These are phyloP conservation scores for Pseudohalonectria lignicola DNA, from an alignment of 2,329 filamentous ascomycete genomes.

Conservation along the genomic window DNA sequence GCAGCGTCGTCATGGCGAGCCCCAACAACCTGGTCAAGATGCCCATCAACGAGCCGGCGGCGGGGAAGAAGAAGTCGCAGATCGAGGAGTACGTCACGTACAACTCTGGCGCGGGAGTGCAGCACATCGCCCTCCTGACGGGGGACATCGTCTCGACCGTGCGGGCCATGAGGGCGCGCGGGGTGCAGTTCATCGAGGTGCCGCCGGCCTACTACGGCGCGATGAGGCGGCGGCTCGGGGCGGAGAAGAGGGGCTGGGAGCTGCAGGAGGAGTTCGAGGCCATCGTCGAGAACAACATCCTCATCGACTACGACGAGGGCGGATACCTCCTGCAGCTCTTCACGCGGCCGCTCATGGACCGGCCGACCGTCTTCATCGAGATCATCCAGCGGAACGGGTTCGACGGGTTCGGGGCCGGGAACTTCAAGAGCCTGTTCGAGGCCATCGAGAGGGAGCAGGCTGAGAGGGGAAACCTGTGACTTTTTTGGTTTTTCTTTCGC, in stretches of 20 bases:
- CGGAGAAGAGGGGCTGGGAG: constrained; percentile 45
- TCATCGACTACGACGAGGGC: constrained; percentile 91
- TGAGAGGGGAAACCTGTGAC: constrained; percentile 65
- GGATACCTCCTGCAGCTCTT: constrained; percentile 74
- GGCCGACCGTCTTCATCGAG: constrained; percentile 91
- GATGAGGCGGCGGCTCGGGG: constrained; percentile 63
- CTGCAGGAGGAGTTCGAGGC: constrained; percentile 64
- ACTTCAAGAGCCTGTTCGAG: constrained; percentile 92
- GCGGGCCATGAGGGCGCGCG: constrained; percentile 66
- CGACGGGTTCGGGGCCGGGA: constrained; percentile 85
- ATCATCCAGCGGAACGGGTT: constrained; percentile 91
- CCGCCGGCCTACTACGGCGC: constrained; percentile 76
- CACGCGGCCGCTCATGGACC: constrained; percentile 84
- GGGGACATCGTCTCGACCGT: constrained; percentile 70
- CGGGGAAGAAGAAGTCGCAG: constrained; percentile 82
- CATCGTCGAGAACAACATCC: constrained; percentile 67
- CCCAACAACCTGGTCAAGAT: constrained; percentile 85
- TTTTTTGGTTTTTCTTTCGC: not conserved
- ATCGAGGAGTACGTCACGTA: constrained; percentile 91
- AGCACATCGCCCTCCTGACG: constrained; percentile 85
- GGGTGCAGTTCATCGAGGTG: constrained; percentile 87
- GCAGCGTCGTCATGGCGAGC: constrained; percentile 82
- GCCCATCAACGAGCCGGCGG: constrained; percentile 94
- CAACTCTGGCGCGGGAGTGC: constrained; percentile 81
- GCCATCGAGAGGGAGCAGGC: constrained; percentile 92